Conservation (phyloP, 495 filamentous ascomycete species). For the Trypethelium eluteriae region DNA sequence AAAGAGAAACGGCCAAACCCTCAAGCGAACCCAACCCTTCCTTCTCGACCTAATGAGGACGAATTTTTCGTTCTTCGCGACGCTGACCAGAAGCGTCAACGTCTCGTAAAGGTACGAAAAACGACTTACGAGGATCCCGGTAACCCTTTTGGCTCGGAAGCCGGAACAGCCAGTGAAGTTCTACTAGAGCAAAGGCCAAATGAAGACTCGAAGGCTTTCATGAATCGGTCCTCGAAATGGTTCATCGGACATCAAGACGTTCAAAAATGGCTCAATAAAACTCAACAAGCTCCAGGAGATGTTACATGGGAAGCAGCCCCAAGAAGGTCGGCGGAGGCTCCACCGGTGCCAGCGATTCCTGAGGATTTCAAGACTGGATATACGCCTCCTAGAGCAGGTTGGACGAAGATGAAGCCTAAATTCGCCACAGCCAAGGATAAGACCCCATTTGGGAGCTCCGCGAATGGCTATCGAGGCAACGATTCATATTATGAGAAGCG, state of each 20-base stretch:
- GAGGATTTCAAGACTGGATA: background rate
- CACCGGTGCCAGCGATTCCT: conserved; percentile 3
- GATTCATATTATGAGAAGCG: conserved; percentile 1
- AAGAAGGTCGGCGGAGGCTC: background rate
- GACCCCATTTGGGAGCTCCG: background rate
- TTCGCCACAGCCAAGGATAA: too few species aligned
- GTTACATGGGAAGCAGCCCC: background rate
- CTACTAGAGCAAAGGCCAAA: background rate
- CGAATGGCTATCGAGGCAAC: background rate
- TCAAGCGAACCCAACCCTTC: background rate
- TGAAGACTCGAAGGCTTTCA: background rate
- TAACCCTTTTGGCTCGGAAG: conserved; percentile 17
- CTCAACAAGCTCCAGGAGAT: background rate
- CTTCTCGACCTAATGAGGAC: background rate
- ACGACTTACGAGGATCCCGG: conserved; percentile 24
- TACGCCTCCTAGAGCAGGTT: background rate
- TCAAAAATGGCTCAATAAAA: background rate
- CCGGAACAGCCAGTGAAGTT: background rate
- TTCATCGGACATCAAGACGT: background rate
- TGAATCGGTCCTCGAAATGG: conserved; percentile 7
- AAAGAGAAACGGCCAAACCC: background rate
- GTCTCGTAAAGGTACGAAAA: conserved; percentile 16
- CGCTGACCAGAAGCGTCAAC: background rate
- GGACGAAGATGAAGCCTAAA: background rate
- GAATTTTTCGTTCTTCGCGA: conserved; percentile 2